These are phyloP conservation scores for Penstemon barbatus DNA, from an alignment of 257 asterid species.

Conservation along the genomic window DNA sequence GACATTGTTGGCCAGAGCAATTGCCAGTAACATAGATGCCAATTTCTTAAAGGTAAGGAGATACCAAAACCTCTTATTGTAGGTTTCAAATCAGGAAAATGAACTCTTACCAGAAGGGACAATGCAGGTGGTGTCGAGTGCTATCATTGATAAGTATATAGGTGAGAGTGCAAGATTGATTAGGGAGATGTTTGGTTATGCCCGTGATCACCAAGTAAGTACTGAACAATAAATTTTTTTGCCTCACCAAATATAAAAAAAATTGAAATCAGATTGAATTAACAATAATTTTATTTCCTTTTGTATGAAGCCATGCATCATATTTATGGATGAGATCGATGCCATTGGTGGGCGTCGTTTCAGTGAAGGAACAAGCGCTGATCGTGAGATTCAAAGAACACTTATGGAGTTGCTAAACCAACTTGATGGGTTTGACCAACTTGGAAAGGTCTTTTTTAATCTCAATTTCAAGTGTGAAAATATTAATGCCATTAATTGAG, in stretches of 20 bases:
- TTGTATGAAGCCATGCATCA: conserved; percentile 80
- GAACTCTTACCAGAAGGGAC: conserved; percentile 20
- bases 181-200: conserved; percentile 90
- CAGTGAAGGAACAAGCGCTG: conserved; percentile 98
- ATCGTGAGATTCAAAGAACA: conserved; percentile 96
- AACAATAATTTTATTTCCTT: conserved; percentile 7
- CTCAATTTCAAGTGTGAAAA: not conserved
- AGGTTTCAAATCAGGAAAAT: not conserved
- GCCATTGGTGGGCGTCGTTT: conserved; percentile 97
- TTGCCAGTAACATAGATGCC: conserved; percentile 97
- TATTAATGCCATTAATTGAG: not conserved
- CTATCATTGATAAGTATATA: conserved; percentile 85
- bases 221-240: not conserved
- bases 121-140: conserved; percentile 90
- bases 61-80: not conserved
- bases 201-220: conserved; percentile 95
- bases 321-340: conserved; percentile 97
- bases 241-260: conserved; percentile 63
- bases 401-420: conserved; percentile 95
- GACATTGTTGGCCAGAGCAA: conserved; percentile 95
- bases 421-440: conserved; percentile 95
- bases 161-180: conserved; percentile 95
- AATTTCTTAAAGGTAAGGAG: conserved; percentile 78
- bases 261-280: not conserved
- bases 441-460: conserved; percentile 70